A percentile compares a stretch with the other conserved stretches of the same genome.
phyloP scores from a whole-genome alignment of 768 basidiomycete species.

The Tricholoma bakamatsutake region DNA sequence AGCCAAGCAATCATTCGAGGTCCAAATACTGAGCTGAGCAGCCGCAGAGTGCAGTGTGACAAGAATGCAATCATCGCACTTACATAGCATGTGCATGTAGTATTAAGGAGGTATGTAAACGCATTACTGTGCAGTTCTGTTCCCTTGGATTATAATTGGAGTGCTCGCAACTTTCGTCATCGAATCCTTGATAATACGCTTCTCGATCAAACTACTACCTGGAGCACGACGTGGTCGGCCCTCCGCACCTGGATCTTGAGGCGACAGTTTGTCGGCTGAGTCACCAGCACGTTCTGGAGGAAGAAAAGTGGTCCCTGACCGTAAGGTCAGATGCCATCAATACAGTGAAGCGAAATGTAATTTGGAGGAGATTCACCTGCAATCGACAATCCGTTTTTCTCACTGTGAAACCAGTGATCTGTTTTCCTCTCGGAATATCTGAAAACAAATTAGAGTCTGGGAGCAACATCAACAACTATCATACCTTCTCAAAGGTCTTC shows the following conservation, averaged over 20 bases:
- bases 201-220: slow-evolving; percentile 35
- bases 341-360: background rate
- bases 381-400: slow-evolving; percentile 49
- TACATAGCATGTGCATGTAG: no score
- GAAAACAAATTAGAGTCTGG: background rate
- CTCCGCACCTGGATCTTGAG: slow-evolving; percentile 26
- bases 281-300: slow-evolving; percentile 12
- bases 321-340: background rate
- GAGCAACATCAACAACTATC: slow-evolving; percentile 15
- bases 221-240: slow-evolving; percentile 35
- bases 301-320: slow-evolving; percentile 13
- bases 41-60: no score
- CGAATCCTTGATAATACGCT: slow-evolving; percentile 46
- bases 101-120: no score
- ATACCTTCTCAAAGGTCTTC: slow-evolving; percentile 58
- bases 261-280: slow-evolving; percentile 20
- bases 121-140: background rate
- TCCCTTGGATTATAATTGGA: slow-evolving; percentile 3
- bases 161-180: slow-evolving; percentile 45
- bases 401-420: slow-evolving; percentile 62
- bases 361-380: slow-evolving; percentile 32
- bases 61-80: no score
- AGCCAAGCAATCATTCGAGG: no score
- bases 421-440: slow-evolving; percentile 55
- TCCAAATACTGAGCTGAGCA: no score